Evolutionary conservation across 1,284 basidiomycete species (phyloP).

Genomic region (Marasmius sp.): DNA sequence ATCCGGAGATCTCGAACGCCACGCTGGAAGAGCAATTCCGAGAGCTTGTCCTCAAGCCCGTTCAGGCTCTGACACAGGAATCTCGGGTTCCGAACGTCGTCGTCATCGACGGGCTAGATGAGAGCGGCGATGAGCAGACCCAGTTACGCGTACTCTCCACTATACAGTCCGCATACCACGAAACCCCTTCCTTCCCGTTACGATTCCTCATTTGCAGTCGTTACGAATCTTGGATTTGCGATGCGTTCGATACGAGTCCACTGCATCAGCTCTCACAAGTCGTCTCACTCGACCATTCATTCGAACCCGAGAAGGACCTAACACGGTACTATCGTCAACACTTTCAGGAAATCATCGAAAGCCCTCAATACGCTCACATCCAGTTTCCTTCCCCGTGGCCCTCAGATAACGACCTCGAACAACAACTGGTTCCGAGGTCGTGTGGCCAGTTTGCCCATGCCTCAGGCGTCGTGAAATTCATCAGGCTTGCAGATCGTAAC

Average conservation of each 20-base stretch:
- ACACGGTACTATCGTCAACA: neutral
- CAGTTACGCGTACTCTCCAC: neutral
- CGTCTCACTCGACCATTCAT: neutral
- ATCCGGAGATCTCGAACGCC: neutral
- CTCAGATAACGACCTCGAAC: constrained; percentile 12
- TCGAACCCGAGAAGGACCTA: neutral
- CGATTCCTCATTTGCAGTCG: constrained; percentile 25
- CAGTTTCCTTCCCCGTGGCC: constrained; percentile 17
- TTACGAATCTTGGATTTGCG: constrained; percentile 23
- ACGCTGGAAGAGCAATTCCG: constrained; percentile 1
- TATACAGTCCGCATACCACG: neutral
- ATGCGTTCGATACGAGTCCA: constrained; percentile 6
- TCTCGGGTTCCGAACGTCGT: neutral
- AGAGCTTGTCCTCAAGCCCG: neutral
- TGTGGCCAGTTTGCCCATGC: constrained; percentile 26
- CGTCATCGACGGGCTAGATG: constrained; percentile 5
- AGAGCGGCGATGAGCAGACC: neutral
- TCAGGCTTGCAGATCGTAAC: constrained; percentile 18
- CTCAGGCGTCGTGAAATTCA: constrained; percentile 23
- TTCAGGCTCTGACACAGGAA: neutral
- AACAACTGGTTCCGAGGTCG: constrained; percentile 20
- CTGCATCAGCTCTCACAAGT: neutral
- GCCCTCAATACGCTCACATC: neutral
- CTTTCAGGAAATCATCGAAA: neutral
- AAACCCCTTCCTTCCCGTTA: constrained; percentile 12